Evolutionary conservation across 108 stramenopile species (phyloP).

Genomic region (Bacterosira constricta): DNA sequence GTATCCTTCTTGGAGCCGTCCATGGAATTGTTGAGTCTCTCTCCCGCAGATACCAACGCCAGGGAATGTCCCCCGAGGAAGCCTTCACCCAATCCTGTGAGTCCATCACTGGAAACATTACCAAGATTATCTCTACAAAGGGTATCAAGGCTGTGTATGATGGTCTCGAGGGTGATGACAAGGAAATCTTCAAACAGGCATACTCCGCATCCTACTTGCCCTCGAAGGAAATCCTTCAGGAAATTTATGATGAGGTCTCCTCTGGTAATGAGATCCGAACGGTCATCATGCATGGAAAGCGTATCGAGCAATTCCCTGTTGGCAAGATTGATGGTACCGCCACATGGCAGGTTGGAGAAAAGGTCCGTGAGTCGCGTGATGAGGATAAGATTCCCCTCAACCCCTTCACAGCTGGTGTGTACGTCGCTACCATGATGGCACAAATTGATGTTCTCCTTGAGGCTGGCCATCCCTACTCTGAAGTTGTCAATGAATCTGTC

Average conservation of each 20-base stretch:
- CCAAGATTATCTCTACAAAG: conserved; percentile 94
- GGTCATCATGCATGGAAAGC: conserved; percentile 96
- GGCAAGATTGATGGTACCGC: conserved; percentile 99
- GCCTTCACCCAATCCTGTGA: conserved; percentile 94
- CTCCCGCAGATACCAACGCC: conserved; percentile 94
- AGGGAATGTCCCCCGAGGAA: conserved; percentile 96
- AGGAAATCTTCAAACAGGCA: conserved; percentile 91
- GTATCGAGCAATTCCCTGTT: conserved; percentile 90
- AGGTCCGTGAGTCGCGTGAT: conserved; percentile 92
- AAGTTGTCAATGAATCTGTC: conserved; percentile 98
- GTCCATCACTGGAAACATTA: conserved; percentile 97
- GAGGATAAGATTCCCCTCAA: conserved; percentile 97
- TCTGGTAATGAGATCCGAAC: conserved; percentile 98
- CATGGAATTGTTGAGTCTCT: conserved; percentile 98
- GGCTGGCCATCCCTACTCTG: conserved; percentile 97
- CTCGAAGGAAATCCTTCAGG: conserved; percentile 97
- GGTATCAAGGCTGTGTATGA: conserved; percentile 98
- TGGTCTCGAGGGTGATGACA: conserved; percentile 76
- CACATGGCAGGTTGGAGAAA: conserved; percentile 96
- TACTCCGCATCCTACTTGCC: conserved; percentile 97
- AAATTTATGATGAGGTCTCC: conserved; percentile 98
- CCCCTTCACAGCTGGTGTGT: conserved; percentile 98
- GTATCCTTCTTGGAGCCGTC: conserved; percentile 96
- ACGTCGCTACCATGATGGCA: conserved; percentile 99
- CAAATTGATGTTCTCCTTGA: conserved; percentile 97